A percentile compares a stretch with the other conserved stretches of the same genome.
These are phyloP conservation scores for Mrakia frigida DNA, from an alignment of 768 basidiomycete species.

Conservation along the genomic window DNA sequence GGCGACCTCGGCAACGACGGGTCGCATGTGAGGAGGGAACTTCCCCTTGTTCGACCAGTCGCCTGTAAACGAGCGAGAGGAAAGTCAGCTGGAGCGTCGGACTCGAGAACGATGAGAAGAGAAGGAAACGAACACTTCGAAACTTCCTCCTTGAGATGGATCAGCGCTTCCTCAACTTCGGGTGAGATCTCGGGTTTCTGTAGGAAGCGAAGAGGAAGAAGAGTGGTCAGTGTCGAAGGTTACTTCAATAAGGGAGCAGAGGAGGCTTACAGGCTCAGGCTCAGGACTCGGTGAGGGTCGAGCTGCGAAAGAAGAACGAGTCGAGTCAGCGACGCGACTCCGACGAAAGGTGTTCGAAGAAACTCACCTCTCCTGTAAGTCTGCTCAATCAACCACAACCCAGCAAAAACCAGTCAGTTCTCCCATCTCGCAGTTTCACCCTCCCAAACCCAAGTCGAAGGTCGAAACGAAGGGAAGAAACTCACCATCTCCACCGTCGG, in stretches of 20 bases:
- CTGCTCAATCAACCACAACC: neutral
- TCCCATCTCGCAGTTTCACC: neutral
- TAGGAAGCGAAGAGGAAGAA: neutral
- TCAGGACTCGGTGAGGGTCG: neutral
- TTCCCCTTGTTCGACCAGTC: slow-evolving; percentile 59
- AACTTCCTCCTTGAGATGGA: slow-evolving; percentile 40
- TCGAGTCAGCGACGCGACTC: neutral
- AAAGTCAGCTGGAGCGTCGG: neutral
- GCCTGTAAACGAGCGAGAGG: neutral
- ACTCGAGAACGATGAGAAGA: neutral
- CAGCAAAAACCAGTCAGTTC: neutral
- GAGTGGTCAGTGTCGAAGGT: neutral
- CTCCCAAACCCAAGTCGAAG: neutral
- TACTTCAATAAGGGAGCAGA: too few relatives aligned
- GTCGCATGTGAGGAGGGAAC: slow-evolving; percentile 78
- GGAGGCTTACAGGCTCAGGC: neutral
- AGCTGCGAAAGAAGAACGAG: neutral
- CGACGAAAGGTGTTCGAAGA: neutral
- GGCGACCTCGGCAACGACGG: slow-evolving; percentile 63
- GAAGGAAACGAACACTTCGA: slow-evolving; percentile 33
- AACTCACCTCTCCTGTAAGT: neutral
- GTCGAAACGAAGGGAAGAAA: neutral
- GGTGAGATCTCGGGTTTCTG: slow-evolving; percentile 16
- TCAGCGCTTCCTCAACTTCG: slow-evolving; percentile 45
- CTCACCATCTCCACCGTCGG: slow-evolving; percentile 5